Evolutionary conservation across 768 basidiomycete genomes (phyloP).

Genomic region (Kwoniella newhampshirensis): DNA sequence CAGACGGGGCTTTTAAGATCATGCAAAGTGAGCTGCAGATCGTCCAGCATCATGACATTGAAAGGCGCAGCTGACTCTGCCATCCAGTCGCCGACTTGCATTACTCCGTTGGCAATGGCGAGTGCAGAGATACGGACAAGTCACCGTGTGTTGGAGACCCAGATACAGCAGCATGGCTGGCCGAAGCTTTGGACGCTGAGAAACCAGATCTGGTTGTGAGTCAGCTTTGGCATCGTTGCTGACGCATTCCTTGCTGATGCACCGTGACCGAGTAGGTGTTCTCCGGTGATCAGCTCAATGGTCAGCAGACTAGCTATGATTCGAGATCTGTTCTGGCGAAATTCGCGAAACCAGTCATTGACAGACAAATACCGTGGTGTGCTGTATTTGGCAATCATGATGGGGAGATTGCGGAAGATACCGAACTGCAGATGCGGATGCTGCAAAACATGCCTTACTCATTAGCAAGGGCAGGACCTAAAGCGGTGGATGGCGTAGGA

Average conservation of each 20-base stretch:
- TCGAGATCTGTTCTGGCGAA: slow-evolving; percentile 83
- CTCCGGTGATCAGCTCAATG: slow-evolving; percentile 82
- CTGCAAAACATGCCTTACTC: slow-evolving; percentile 83
- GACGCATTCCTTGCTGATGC: background rate
- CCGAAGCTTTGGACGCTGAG: slow-evolving; percentile 69
- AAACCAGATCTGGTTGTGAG: slow-evolving; percentile 79
- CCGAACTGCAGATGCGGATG: slow-evolving; percentile 64
- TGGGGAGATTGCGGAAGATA: slow-evolving; percentile 52
- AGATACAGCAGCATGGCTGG: slow-evolving; percentile 72
- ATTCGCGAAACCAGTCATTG: slow-evolving; percentile 73
- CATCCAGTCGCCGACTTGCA: slow-evolving; percentile 89
- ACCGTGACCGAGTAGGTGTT: too few species aligned
- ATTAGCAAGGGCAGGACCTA: slow-evolving; percentile 74
- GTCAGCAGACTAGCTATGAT: slow-evolving; percentile 87
- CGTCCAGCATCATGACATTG: background rate
- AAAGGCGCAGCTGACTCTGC: background rate
- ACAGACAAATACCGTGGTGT: slow-evolving; percentile 80
- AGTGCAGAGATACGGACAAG: slow-evolving; percentile 69
- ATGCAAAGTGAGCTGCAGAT: slow-evolving; percentile 46
- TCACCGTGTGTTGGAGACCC: slow-evolving; percentile 68
- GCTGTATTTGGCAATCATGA: slow-evolving; percentile 96
- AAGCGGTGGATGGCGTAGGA: slow-evolving; percentile 80
- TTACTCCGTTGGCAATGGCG: slow-evolving; percentile 75
- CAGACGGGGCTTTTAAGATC: slow-evolving; percentile 74
- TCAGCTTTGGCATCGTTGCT: background rate